Conservation (phyloP, 164 flowering plant species). For the grape (Vitis vinifera) region ASM3070453v1 NC_081808.1:5242501-5243000, state of each 20-base stretch:
- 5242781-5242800: constrained; percentile 97
- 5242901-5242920: constrained; percentile 46
- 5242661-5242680: not conserved
- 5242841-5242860: constrained; percentile 83
- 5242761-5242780: constrained; percentile 84
- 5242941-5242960: not conserved
- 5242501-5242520: no score
- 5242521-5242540: no score
- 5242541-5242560: no score
- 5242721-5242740: not conserved
- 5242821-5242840: constrained; percentile 93
- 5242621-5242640: no score
- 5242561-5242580: no score
- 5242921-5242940: not conserved
- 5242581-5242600: no score
- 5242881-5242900: constrained; percentile 79
- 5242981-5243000: constrained; percentile 65
- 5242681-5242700: not conserved
- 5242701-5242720: not conserved
- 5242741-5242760: constrained; percentile 69
- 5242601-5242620: no score
- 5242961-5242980: not conserved
- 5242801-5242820: constrained; percentile 88
- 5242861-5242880: constrained; percentile 78
- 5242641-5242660: not conserved